Evolutionary conservation across 805 yeast species (phyloP).

Genomic region (Teunomyces barrocoloradensis): DNA sequence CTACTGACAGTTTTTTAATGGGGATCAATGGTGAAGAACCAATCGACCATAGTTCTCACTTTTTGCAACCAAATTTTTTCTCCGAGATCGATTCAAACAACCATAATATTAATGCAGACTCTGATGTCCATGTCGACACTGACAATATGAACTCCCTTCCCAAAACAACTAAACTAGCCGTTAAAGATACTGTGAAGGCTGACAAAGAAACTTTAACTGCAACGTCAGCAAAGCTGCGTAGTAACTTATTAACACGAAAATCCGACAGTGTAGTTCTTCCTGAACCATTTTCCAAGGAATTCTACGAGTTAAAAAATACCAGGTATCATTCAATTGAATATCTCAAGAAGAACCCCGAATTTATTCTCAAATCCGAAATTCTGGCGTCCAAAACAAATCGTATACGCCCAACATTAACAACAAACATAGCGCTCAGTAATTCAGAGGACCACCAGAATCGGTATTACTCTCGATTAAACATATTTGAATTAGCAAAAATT

Average conservation of each 20-base stretch:
- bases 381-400: not conserved
- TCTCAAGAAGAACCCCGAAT: not conserved
- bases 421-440: not conserved
- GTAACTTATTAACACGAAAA: not conserved
- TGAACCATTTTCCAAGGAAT: not conserved
- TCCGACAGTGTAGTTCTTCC: not conserved
- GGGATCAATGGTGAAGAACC: not conserved
- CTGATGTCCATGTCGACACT: not conserved
- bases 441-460: constrained; percentile 5
- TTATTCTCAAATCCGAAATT: not conserved
- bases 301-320: not conserved
- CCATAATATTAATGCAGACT: not conserved
- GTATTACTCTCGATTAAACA: constrained; percentile 56
- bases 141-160: not conserved
- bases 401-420: not conserved
- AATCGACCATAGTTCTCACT: not conserved
- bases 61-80: not conserved
- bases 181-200: not conserved
- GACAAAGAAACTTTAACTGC: not conserved
- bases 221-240: not conserved
- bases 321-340: not conserved
- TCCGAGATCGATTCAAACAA: not conserved
- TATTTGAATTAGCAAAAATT: constrained; percentile 53
- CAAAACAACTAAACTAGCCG: not conserved
- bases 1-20: not conserved